Conservation (phyloP, 2,329 filamentous ascomycete genomes). For the Diplodia scrobiculata region DNA sequence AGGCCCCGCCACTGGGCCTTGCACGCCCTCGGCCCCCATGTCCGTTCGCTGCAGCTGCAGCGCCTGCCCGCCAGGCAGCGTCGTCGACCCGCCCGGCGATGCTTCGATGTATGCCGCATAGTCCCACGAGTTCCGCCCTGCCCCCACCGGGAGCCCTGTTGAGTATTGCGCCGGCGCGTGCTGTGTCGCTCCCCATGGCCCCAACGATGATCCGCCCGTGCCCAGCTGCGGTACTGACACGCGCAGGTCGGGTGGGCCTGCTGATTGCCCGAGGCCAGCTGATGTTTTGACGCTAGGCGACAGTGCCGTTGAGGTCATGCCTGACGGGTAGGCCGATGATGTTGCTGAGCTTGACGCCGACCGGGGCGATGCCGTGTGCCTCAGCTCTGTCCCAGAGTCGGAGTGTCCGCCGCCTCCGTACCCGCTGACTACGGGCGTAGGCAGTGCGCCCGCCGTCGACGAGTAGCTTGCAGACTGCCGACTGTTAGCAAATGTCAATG, state of each 20-base stretch:
- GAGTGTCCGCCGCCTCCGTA: conserved; percentile 49
- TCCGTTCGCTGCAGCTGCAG: conserved; percentile 34
- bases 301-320: conserved; percentile 47
- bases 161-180: conserved; percentile 31
- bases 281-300: conserved; percentile 49
- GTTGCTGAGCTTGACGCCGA: conserved; percentile 52
- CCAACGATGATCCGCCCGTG: conserved; percentile 42
- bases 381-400: conserved; percentile 48
- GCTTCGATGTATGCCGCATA: conserved; percentile 41
- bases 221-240: conserved; percentile 42
- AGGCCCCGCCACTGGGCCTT: conserved; percentile 22
- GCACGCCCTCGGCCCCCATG: conserved; percentile 17
- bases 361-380: conserved; percentile 53
- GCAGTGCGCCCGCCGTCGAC: conserved; percentile 60
- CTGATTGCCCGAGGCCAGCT: conserved; percentile 44
- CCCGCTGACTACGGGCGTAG: conserved; percentile 40
- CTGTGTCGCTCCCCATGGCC: conserved; percentile 32
- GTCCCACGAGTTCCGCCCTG: conserved; percentile 41
- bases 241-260: conserved; percentile 36
- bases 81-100: conserved; percentile 36
- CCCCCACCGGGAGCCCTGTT: conserved; percentile 37
- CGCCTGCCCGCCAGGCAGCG: conserved; percentile 31
- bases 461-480: conserved; percentile 67
- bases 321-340: conserved; percentile 49
- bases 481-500: conserved; percentile 38